Conservation (phyloP, 768 basidiomycete genomes). For the Amanita thiersii region DNA sequence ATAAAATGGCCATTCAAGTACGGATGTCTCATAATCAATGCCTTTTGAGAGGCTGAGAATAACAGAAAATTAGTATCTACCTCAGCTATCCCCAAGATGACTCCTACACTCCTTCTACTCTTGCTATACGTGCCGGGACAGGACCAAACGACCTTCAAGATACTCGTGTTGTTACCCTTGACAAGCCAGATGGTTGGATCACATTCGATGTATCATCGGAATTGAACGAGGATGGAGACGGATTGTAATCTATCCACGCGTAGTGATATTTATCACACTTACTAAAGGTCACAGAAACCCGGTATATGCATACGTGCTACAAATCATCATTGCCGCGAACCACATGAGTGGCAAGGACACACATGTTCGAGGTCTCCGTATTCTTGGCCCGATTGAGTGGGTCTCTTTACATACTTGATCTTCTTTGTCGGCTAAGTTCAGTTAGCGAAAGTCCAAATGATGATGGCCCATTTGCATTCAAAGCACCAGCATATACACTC, state of each 20-base stretch:
- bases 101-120: constrained; percentile 91
- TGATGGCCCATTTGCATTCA: constrained; percentile 8
- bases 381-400: constrained; percentile 84
- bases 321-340: constrained; percentile 85
- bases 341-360: constrained; percentile 99
- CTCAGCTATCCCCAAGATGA: constrained; percentile 83
- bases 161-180: constrained; percentile 73
- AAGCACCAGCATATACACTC: constrained; percentile 2
- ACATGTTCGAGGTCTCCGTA: constrained; percentile 83
- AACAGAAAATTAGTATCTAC: constrained; percentile 79
- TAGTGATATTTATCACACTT: no score
- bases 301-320: constrained; percentile 82
- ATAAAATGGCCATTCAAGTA: constrained; percentile 85
- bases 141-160: constrained; percentile 90
- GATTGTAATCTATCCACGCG: constrained; percentile 59
- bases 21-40: constrained; percentile 9
- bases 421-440: neutral
- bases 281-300: constrained; percentile 78
- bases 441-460: constrained; percentile 4
- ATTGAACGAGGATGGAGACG: constrained; percentile 69
- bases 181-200: constrained; percentile 93
- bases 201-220: constrained; percentile 80
- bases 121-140: constrained; percentile 89
- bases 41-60: neutral
- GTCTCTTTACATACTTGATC: constrained; percentile 29